These are phyloP conservation scores for Cladosporium cucumerinum DNA, from an alignment of 2,329 filamentous ascomycete species.

Conservation along the genomic window DNA sequence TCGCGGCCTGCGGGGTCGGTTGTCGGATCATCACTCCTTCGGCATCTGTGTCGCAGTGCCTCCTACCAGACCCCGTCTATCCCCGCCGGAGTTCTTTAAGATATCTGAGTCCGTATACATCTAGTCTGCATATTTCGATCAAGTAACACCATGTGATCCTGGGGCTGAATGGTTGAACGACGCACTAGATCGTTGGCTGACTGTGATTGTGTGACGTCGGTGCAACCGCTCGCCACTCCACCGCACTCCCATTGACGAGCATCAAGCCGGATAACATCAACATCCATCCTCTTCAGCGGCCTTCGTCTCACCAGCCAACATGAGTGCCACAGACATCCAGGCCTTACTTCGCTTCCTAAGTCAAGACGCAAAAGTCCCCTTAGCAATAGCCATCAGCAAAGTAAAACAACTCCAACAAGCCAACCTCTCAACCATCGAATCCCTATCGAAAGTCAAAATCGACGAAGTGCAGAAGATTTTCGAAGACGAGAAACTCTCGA, in stretches of 20 bases:
- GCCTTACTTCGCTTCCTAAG: slow-evolving; percentile 55
- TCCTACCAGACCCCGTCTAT: neutral
- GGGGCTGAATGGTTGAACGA: neutral
- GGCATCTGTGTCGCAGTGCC: neutral
- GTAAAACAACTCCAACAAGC: slow-evolving; percentile 53
- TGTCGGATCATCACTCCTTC: neutral
- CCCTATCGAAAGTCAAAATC: slow-evolving; percentile 49
- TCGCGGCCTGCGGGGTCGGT: neutral
- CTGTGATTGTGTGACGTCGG: neutral
- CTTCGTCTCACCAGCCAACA: neutral
- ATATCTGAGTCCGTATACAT: neutral
- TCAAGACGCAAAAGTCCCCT: slow-evolving; percentile 55
- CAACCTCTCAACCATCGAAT: slow-evolving; percentile 44
- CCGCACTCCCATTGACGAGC: neutral
- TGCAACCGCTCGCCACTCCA: neutral
- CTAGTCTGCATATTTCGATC: neutral
- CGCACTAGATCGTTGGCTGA: neutral
- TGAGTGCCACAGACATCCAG: slow-evolving; percentile 27
- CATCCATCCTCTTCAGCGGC: too few species aligned
- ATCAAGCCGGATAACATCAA: neutral
- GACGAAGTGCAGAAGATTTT: slow-evolving; percentile 44
- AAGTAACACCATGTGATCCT: neutral
- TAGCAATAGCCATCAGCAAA: slow-evolving; percentile 54
- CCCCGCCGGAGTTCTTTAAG: neutral
- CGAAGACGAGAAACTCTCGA: slow-evolving; percentile 53